Conservation (phyloP, 176 grass and related monocot genomes). For the Lolium multiflorum region DNA sequence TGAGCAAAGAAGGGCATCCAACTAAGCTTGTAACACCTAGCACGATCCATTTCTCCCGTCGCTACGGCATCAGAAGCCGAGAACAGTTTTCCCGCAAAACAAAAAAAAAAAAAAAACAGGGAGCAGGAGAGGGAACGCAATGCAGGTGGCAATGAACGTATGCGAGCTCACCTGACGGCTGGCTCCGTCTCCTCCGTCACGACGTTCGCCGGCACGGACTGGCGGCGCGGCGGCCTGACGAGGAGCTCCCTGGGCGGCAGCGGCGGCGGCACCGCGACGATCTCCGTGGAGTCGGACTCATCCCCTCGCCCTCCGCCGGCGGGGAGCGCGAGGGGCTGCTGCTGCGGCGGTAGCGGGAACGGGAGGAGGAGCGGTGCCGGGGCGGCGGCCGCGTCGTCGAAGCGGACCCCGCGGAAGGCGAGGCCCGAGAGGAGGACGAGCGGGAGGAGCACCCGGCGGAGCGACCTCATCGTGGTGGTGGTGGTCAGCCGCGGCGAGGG, state of each 20-base stretch:
- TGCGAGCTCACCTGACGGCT: slow-evolving; percentile 42
- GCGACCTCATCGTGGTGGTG: slow-evolving; percentile 32
- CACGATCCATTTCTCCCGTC: slow-evolving; percentile 4
- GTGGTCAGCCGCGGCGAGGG: slow-evolving; percentile 16
- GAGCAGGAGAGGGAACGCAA: not conserved
- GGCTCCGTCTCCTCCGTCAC: slow-evolving; percentile 6
- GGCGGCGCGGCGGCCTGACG: slow-evolving; percentile 18
- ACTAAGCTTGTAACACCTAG: not conserved
- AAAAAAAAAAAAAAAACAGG: not conserved
- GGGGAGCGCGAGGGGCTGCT: slow-evolving; percentile 39
- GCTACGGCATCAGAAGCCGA: not conserved
- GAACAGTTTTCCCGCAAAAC: no score
- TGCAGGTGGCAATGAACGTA: not conserved
- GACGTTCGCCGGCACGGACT: not conserved
- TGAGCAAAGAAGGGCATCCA: slow-evolving; percentile 24
- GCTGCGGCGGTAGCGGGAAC: slow-evolving; percentile 2
- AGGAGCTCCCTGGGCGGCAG: slow-evolving; percentile 12
- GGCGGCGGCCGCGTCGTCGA: slow-evolving; percentile 30
- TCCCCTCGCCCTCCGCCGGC: not conserved
- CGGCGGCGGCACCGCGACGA: slow-evolving; percentile 23
- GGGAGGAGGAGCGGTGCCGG: not conserved
- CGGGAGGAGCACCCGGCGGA: slow-evolving; percentile 47
- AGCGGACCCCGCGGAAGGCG: slow-evolving; percentile 37
- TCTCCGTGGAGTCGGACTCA: slow-evolving; percentile 37
- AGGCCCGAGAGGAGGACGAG: slow-evolving; percentile 52